Conservation (phyloP, 371 early-diverging fungal species). For the Capniomyces stellatus region DNA sequence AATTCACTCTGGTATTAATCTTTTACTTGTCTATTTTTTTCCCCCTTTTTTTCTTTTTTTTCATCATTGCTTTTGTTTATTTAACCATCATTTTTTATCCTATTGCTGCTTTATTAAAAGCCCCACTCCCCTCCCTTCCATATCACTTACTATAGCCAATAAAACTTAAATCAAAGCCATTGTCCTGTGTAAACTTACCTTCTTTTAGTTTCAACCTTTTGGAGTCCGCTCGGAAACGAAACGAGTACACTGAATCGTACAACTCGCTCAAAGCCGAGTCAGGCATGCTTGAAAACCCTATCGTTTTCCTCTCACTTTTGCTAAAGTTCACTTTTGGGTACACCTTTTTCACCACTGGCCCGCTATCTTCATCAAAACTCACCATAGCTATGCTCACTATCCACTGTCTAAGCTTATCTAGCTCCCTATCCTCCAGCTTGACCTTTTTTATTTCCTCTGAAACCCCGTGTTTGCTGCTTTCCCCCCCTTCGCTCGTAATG, state of each 20-base stretch:
- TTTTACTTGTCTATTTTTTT: no score
- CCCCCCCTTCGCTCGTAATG: no score
- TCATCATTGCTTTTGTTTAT: no score
- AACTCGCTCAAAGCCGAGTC: conserved; percentile 81
- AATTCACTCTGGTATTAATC: no score
- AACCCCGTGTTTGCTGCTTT: not conserved
- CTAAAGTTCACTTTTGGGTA: conserved; percentile 69
- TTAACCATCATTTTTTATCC: no score
- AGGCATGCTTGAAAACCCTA: conserved; percentile 88
- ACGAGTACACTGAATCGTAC: conserved; percentile 81
- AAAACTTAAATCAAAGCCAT: no score
- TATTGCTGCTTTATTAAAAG: no score
- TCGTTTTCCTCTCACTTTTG: conserved; percentile 54
- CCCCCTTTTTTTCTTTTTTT: no score
- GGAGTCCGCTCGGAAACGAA: conserved; percentile 55
- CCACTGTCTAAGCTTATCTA: conserved; percentile 45
- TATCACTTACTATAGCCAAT: no score
- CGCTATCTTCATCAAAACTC: conserved; percentile 86
- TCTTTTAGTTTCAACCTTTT: conserved; percentile 23
- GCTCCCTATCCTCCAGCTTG: not conserved
- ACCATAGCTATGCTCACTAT: conserved; percentile 73
- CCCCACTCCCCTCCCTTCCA: no score
- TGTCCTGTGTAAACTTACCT: conserved; percentile 37
- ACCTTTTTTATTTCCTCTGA: not conserved
- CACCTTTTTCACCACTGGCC: conserved; percentile 69